A percentile compares a stretch with the other conserved stretches of the same genome.
These are phyloP conservation scores for Castanea sativa DNA, from an alignment of 306 rosid species.

Conservation along the genomic window DNA sequence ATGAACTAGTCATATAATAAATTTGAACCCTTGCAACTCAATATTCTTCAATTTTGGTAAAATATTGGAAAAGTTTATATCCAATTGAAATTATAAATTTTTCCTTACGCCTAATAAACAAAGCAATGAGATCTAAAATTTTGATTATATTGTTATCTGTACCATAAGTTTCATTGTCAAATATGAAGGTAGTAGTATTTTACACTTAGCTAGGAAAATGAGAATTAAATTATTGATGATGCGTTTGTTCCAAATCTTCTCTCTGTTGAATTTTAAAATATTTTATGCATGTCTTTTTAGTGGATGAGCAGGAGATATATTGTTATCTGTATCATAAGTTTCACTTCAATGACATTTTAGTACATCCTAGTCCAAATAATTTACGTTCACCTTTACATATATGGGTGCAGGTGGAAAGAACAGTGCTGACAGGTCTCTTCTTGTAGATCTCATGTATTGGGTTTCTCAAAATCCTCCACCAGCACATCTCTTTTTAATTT, in stretches of 20 bases:
- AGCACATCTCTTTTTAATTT: conserved; percentile 83
- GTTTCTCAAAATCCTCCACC: conserved; percentile 97
- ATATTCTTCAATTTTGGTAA: not conserved
- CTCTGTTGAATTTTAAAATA: not conserved
- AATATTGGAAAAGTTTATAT: not conserved
- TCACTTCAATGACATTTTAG: conserved; percentile 4
- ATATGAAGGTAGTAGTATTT: not conserved
- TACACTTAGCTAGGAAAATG: not conserved
- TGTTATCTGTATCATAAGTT: not conserved
- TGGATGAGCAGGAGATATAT: not conserved
- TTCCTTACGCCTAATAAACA: not conserved
- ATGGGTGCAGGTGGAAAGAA: conserved; percentile 76
- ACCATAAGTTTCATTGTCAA: not conserved
- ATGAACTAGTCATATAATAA: not conserved
- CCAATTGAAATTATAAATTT: not conserved
- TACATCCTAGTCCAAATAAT: not conserved
- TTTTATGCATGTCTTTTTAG: not conserved
- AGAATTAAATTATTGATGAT: not conserved
- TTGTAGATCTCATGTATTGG: conserved; percentile 80
- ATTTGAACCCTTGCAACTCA: not conserved
- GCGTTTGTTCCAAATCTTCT: not conserved
- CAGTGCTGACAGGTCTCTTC: conserved; percentile 79
- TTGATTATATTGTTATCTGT: not conserved
- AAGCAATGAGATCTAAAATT: not conserved
- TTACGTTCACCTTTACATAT: not conserved